Percentiles rank a stretch among this genome's conserved stretches.
These are phyloP conservation scores for Kalaharituber pfeilii DNA, from an alignment of 2,329 filamentous ascomycete species.

Conservation along the genomic window DNA sequence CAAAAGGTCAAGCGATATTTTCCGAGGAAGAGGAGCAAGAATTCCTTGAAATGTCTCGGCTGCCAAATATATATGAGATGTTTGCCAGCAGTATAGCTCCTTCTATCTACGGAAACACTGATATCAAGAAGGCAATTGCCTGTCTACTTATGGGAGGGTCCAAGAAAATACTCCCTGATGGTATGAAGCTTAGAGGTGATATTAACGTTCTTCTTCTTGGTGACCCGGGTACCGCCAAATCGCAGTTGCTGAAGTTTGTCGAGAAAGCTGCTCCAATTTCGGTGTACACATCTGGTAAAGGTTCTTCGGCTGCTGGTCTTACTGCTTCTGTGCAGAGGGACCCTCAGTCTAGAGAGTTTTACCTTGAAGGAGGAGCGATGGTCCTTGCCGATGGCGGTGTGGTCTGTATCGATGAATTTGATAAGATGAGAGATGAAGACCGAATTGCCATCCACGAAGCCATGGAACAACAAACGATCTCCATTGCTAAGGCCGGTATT, in stretches of 20 bases:
- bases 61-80: constrained; percentile 78
- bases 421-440: constrained; percentile 98
- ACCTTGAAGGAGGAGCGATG: constrained; percentile 96
- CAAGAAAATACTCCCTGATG: constrained; percentile 93
- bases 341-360: constrained; percentile 82
- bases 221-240: constrained; percentile 96
- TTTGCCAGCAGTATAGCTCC: constrained; percentile 89
- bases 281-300: constrained; percentile 97
- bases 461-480: constrained; percentile 99
- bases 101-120: constrained; percentile 86
- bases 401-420: constrained; percentile 97
- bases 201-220: constrained; percentile 94
- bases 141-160: constrained; percentile 86
- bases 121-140: constrained; percentile 95
- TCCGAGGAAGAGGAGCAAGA: constrained; percentile 95
- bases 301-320: constrained; percentile 89
- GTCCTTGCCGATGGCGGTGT: constrained; percentile 92
- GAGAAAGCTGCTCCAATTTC: constrained; percentile 92
- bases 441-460: constrained; percentile 97
- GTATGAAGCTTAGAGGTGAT: constrained; percentile 92
- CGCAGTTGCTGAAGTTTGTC: constrained; percentile 90
- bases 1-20: constrained; percentile 68
- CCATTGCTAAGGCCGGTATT: constrained; percentile 95
- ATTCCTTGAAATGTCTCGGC: constrained; percentile 74
- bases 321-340: constrained; percentile 94